These are phyloP conservation scores for Sparassis latifolia DNA, from an alignment of 1,284 basidiomycete genomes.

Conservation along the genomic window DNA sequence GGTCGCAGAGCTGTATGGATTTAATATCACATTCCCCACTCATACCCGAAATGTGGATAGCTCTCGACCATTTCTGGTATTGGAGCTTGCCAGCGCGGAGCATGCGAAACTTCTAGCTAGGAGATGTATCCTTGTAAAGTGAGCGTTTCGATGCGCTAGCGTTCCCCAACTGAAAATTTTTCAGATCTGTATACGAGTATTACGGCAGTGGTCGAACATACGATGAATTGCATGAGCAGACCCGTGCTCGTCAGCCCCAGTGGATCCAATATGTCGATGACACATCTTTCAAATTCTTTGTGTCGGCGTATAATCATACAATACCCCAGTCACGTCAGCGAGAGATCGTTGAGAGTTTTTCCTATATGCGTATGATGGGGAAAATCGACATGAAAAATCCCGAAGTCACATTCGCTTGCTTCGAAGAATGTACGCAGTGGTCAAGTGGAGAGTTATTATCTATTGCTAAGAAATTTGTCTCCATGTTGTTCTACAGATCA, in stretches of 20 bases:
- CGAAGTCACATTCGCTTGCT: slow-evolving; percentile 72
- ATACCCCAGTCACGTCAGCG: slow-evolving; percentile 62
- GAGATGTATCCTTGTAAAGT: slow-evolving; percentile 85
- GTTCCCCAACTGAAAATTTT: background rate
- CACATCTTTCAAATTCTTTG: slow-evolving; percentile 78
- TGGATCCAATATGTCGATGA: slow-evolving; percentile 60
- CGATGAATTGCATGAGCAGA: slow-evolving; percentile 60
- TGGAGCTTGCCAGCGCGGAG: slow-evolving; percentile 65
- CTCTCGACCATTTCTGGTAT: slow-evolving; percentile 68
- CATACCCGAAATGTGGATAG: slow-evolving; percentile 40
- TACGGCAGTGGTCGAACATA: slow-evolving; percentile 69
- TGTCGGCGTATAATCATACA: slow-evolving; percentile 73
- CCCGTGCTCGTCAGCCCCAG: slow-evolving; percentile 37
- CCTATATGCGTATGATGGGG: slow-evolving; percentile 82
- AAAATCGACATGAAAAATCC: slow-evolving; percentile 82
- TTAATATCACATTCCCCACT: slow-evolving; percentile 43
- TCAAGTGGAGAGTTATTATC: background rate
- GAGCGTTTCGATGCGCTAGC: slow-evolving; percentile 17
- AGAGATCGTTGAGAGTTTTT: slow-evolving; percentile 75
- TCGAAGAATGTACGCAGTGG: slow-evolving; percentile 79
- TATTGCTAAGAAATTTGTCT: background rate
- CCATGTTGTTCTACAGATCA: slow-evolving; percentile 34
- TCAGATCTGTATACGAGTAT: slow-evolving; percentile 61
- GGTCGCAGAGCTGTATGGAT: slow-evolving; percentile 59
- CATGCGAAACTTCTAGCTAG: slow-evolving; percentile 70